These are phyloP conservation scores for Sporothrix humicola DNA, from an alignment of 2,329 filamentous ascomycete genomes.

Conservation along the genomic window DNA sequence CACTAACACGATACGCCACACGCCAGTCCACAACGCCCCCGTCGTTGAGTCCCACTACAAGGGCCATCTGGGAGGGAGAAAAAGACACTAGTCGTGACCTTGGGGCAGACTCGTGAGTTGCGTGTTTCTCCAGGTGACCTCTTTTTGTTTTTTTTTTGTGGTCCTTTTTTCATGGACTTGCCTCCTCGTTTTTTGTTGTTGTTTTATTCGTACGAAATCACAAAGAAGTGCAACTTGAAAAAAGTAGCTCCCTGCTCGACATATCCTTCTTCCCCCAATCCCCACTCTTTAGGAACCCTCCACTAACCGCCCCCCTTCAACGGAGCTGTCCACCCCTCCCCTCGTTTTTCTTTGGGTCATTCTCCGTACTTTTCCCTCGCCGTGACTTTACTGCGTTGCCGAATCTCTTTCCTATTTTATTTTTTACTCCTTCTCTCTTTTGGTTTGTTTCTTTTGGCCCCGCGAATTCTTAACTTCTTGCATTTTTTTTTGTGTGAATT, in stretches of 20 bases:
- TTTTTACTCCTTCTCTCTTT: background rate
- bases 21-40: constrained; percentile 4
- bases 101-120: constrained; percentile 26
- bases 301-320: background rate
- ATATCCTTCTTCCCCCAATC: constrained; percentile 26
- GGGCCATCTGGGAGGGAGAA: background rate
- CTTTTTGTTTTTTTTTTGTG: constrained; percentile 7
- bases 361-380: constrained; percentile 26
- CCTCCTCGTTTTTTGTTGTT: constrained; percentile 11
- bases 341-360: constrained; percentile 9
- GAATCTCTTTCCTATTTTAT: constrained; percentile 32
- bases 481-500: constrained; percentile 9
- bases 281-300: constrained; percentile 30
- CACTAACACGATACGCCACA: constrained; percentile 25
- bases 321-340: background rate
- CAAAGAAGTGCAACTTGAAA: background rate
- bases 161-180: background rate
- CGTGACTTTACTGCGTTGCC: constrained; percentile 4
- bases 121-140: constrained; percentile 26
- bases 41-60: constrained; percentile 10
- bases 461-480: constrained; percentile 11
- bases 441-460: constrained; percentile 6
- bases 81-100: constrained; percentile 17
- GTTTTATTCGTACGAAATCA: constrained; percentile 18
- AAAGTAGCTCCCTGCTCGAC: background rate